A percentile compares a stretch with the other conserved stretches of the same genome.
Conservation (phyloP, 495 filamentous ascomycete genomes). For the Aspergillus ostianus region DNA sequence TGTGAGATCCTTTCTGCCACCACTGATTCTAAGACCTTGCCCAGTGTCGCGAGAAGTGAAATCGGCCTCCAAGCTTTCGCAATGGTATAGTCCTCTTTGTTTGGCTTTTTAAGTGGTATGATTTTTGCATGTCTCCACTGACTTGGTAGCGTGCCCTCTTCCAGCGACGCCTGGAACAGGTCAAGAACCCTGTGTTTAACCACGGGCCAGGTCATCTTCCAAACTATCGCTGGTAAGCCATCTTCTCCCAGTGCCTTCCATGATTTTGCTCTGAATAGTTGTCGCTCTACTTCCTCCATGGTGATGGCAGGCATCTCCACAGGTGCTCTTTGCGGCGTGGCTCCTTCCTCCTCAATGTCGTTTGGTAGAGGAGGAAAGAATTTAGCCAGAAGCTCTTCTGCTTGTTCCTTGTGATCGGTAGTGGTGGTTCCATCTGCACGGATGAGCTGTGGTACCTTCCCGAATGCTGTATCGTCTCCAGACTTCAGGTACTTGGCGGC, state of each 20-base stretch:
- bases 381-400: slow-evolving; percentile 20
- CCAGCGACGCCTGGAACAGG: slow-evolving; percentile 17
- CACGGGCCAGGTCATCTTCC: slow-evolving; percentile 28
- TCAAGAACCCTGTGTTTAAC: slow-evolving; percentile 26
- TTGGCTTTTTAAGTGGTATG: slow-evolving; percentile 29
- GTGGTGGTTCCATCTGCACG: not conserved
- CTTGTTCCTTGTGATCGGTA: slow-evolving; percentile 19
- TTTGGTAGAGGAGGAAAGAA: slow-evolving; percentile 31
- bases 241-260: too few species aligned
- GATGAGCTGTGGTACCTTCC: slow-evolving; percentile 16
- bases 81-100: slow-evolving; percentile 17
- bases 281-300: not conserved
- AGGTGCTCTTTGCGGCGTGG: slow-evolving; percentile 2
- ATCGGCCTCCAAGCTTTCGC: slow-evolving; percentile 24
- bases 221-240: slow-evolving; percentile 18
- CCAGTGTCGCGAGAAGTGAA: slow-evolving; percentile 23
- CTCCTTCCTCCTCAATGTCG: slow-evolving; percentile 20
- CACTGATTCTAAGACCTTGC: slow-evolving; percentile 29
- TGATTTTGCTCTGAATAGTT: slow-evolving; percentile 9
- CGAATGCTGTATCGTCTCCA: slow-evolving; percentile 8
- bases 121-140: slow-evolving; percentile 15
- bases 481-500: slow-evolving; percentile 21
- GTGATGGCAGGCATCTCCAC: not conserved
- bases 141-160: slow-evolving; percentile 2
- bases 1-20: slow-evolving; percentile 28